These are phyloP conservation scores for Cronartium quercuum DNA, from an alignment of 1,284 basidiomycete species.

Conservation along the genomic window DNA sequence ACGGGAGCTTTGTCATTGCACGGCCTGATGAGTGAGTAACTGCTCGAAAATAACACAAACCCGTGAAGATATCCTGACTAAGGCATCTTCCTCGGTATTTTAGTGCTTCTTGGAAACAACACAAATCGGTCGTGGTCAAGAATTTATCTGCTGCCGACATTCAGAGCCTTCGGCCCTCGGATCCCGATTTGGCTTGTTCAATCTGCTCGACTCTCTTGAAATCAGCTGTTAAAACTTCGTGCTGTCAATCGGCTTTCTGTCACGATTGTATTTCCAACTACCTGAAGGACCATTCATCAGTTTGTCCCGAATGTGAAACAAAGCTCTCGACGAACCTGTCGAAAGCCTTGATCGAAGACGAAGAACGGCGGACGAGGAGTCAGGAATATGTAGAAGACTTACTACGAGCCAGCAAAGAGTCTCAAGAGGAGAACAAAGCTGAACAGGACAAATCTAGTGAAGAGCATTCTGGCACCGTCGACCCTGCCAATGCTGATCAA, in stretches of 20 bases:
- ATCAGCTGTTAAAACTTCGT: slow-evolving; percentile 83
- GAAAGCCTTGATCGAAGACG: slow-evolving; percentile 73
- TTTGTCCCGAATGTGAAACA: slow-evolving; percentile 78
- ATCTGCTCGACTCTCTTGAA: slow-evolving; percentile 83
- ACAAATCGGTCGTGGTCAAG: slow-evolving; percentile 66
- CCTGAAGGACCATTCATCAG: slow-evolving; percentile 83
- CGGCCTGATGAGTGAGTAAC: slow-evolving; percentile 76
- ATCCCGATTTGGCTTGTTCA: slow-evolving; percentile 69
- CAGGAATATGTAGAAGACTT: slow-evolving; percentile 72
- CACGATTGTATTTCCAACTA: slow-evolving; percentile 90
- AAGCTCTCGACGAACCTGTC: slow-evolving; percentile 51
- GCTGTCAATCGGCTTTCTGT: slow-evolving; percentile 81
- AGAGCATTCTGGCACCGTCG: background rate
- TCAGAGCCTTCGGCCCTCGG: slow-evolving; percentile 68
- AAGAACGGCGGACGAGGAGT: slow-evolving; percentile 67
- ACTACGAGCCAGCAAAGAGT: slow-evolving; percentile 72
- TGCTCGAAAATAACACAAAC: background rate
- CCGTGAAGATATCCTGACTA: background rate
- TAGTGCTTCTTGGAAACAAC: slow-evolving; percentile 86
- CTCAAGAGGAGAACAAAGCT: slow-evolving; percentile 48
- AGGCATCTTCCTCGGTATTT: slow-evolving; percentile 17
- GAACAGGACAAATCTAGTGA: background rate
- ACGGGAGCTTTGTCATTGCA: slow-evolving; percentile 90
- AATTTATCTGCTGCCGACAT: slow-evolving; percentile 75
- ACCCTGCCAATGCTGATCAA: background rate